Evolutionary conservation across 2,329 filamentous ascomycete genomes (phyloP).

Genomic region (Plectosphaerella plurivora): DNA sequence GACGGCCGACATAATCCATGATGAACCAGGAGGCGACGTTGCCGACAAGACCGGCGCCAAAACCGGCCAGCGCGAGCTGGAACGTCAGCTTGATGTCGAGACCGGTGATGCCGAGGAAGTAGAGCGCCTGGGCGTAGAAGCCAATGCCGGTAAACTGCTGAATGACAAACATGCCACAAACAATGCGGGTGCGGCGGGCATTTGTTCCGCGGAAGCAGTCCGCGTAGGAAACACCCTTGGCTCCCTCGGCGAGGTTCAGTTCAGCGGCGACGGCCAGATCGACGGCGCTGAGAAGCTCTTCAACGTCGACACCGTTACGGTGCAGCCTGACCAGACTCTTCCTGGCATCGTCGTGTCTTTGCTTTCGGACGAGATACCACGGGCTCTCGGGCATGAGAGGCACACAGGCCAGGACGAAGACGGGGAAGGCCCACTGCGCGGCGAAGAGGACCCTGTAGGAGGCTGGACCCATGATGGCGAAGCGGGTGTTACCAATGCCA

Average conservation of each 20-base stretch:
- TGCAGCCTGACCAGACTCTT: conserved; percentile 23
- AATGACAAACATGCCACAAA: conserved; percentile 20
- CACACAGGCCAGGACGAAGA: conserved; percentile 18
- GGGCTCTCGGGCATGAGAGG: conserved; percentile 27
- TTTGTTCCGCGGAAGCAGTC: conserved; percentile 6
- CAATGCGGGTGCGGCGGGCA: conserved; percentile 13
- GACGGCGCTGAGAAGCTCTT: conserved; percentile 24
- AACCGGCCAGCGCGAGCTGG: conserved; percentile 19
- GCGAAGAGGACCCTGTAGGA: conserved; percentile 23
- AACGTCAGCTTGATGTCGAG: conserved; percentile 16
- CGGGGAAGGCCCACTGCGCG: conserved; percentile 24
- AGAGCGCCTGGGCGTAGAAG: conserved; percentile 15
- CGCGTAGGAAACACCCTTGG: background rate
- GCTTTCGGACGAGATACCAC: conserved; percentile 24
- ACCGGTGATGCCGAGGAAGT: conserved; percentile 20
- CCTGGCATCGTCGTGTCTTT: conserved; percentile 20
- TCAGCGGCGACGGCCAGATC: conserved; percentile 4
- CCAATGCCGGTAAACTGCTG: conserved; percentile 22
- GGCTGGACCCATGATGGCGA: conserved; percentile 15
- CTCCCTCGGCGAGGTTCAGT: background rate
- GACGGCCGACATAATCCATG: conserved; percentile 23
- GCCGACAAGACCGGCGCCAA: conserved; percentile 21
- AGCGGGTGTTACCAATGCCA: conserved; percentile 17
- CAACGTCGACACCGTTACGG: conserved; percentile 18
- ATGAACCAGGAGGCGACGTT: conserved; percentile 26